Base-by-base conservation (phyloP, 2,329 filamentous ascomycete genomes). In the Fusarium sp. region DNA sequence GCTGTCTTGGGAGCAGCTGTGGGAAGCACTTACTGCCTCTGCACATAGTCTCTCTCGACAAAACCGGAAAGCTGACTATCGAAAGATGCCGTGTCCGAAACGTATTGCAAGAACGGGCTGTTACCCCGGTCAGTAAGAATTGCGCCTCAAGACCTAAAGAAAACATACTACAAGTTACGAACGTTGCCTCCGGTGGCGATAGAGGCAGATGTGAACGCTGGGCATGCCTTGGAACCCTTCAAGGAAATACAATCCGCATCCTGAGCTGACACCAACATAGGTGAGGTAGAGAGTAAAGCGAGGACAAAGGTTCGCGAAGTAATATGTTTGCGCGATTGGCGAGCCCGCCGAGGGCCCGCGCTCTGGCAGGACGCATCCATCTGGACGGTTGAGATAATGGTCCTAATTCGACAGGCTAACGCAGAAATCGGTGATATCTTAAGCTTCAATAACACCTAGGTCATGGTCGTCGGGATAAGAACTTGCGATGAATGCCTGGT, bases 41-140 rank as follows among this genome's bases (percentile, higher is more conserved):
- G 88, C 54, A 95, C 88, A 82, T 94, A 98, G 68, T 85, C 86
- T 40, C 90, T 91, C 58, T 87, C 83, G 56, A 98, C 87, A 80
- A 97, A 98, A 59, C 87, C 83, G 54, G 82, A 84, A 76, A 99
- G 82, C 76, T 92, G 87, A 44, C 85, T 79, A 79, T 99, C 96
- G 78, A 99, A 99, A 11, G 91, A 88, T 57, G 86, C 81, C 18
- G 87, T 86, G 77, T 92, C 90, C 46, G 92, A 92, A 74, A 98
- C 96, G 79, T 87, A 93, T 70, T 89, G 84, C 71, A 99, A 87
- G 79, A 98, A 99, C 48, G 94, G 91, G 82, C 94, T 97, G 77
- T 48, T 53, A 40, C 12, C 29, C 48, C 60, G 49, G 54, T 78
- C 56, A 77, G 65, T 46, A 27, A 34, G 9, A 27, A 25, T 16